These are phyloP conservation scores for Diplodia intermedia DNA, from an alignment of 2,329 filamentous ascomycete genomes.

Conservation along the genomic window DNA sequence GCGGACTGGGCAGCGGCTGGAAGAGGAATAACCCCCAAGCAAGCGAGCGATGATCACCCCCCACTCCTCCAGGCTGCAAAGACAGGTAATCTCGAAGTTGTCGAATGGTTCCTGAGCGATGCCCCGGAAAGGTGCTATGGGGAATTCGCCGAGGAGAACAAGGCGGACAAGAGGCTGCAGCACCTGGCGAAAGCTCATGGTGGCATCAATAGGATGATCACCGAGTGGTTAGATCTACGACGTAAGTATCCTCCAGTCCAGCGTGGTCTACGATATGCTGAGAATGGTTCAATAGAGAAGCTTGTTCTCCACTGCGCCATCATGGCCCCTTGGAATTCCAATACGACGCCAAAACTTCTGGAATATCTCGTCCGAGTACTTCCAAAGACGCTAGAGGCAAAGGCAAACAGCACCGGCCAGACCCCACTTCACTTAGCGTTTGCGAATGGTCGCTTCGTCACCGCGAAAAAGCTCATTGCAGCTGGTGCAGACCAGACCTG, in stretches of 20 bases:
- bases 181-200: constrained; percentile 65
- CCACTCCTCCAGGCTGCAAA: constrained; percentile 68
- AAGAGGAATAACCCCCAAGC: constrained; percentile 46
- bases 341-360: constrained; percentile 62
- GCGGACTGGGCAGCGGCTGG: constrained; percentile 75
- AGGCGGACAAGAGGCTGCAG: constrained; percentile 67
- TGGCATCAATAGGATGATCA: constrained; percentile 69
- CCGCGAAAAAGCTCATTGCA: constrained; percentile 67
- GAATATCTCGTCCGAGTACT: constrained; percentile 69
- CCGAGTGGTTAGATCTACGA: constrained; percentile 66
- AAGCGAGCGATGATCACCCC: constrained; percentile 51
- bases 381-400: constrained; percentile 69
- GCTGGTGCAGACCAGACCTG: constrained; percentile 73
- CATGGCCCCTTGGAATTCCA: constrained; percentile 41
- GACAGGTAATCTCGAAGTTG: constrained; percentile 66
- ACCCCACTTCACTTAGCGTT: constrained; percentile 76
- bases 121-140: constrained; percentile 71
- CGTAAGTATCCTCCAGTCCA: constrained; percentile 54
- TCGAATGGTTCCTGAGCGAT: constrained; percentile 80
- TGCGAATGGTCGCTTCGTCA: constrained; percentile 59
- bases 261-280: not conserved
- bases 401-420: constrained; percentile 55
- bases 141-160: constrained; percentile 70
- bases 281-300: constrained; percentile 54
- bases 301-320: constrained; percentile 69